A percentile compares a stretch with the other conserved stretches of the same genome.
Evolutionary conservation across 148 eudicot species (phyloP).

Genomic region (Amaranthus hypochondriacus): DNA sequence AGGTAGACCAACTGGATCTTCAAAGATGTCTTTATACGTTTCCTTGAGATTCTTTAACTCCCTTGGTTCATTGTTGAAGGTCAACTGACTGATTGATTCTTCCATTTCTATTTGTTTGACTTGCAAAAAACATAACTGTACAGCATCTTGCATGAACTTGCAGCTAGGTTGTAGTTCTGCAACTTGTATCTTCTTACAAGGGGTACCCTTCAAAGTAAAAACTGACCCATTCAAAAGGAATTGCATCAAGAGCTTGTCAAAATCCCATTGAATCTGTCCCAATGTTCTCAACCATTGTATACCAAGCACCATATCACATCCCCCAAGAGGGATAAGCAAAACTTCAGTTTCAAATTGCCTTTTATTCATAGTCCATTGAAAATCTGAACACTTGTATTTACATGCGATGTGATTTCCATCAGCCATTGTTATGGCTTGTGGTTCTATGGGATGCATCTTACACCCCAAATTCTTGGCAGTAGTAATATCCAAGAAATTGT

Average conservation of each 20-base stretch:
- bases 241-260: background rate
- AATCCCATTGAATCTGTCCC: background rate
- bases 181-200: background rate
- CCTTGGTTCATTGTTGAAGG: background rate
- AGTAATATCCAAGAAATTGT: background rate
- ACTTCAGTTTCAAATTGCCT: background rate
- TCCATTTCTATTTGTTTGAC: background rate
- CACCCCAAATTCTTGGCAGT: slow-evolving; percentile 1
- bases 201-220: no score
- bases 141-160: background rate
- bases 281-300: background rate
- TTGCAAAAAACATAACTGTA: background rate
- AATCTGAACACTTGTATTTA: background rate
- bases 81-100: no score
- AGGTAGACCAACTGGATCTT: background rate
- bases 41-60: background rate
- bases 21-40: background rate
- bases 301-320: slow-evolving; percentile 2
- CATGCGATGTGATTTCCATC: background rate
- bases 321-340: background rate
- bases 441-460: background rate
- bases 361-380: background rate
- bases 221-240: background rate
- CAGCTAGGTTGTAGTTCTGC: background rate
- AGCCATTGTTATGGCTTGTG: background rate